Evolutionary conservation across 495 filamentous ascomycete genomes (phyloP).

Genomic region (Talaromyces adpressus): DNA sequence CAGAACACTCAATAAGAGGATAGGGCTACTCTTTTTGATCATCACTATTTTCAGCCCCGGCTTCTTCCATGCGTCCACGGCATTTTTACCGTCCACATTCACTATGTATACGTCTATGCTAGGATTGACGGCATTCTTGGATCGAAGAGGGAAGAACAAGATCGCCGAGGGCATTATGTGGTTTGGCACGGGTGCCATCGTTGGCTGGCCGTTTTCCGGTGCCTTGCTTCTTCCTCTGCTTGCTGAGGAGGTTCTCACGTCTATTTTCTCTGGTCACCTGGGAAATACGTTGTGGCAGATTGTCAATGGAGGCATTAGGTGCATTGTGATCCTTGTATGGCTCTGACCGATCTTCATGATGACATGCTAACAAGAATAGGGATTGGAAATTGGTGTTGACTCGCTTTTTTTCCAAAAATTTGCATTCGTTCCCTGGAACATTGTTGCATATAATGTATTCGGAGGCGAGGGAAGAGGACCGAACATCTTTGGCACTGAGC

Average conservation of each 20-base stretch:
- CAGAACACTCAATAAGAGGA: conserved; percentile 63
- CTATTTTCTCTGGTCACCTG: conserved; percentile 49
- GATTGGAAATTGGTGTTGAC: conserved; percentile 59
- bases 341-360: not conserved
- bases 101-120: conserved; percentile 93
- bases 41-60: conserved; percentile 72
- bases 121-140: conserved; percentile 81
- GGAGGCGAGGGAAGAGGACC: conserved; percentile 70
- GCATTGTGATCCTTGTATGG: conserved; percentile 65
- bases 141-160: conserved; percentile 66
- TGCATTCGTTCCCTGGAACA: conserved; percentile 79
- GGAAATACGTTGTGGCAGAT: conserved; percentile 50
- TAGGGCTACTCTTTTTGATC: conserved; percentile 77
- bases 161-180: conserved; percentile 80
- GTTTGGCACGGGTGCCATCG: conserved; percentile 81
- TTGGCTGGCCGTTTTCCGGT: conserved; percentile 94
- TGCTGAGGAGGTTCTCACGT: conserved; percentile 64
- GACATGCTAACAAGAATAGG: conserved; percentile 27
- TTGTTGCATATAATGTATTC: conserved; percentile 93
- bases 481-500: conserved; percentile 91
- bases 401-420: conserved; percentile 75
- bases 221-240: conserved; percentile 79
- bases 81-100: conserved; percentile 90
- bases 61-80: conserved; percentile 83
- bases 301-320: conserved; percentile 58